Base-by-base conservation (phyloP, 2,329 filamentous ascomycete genomes). In the Septoria linicola region DNA sequence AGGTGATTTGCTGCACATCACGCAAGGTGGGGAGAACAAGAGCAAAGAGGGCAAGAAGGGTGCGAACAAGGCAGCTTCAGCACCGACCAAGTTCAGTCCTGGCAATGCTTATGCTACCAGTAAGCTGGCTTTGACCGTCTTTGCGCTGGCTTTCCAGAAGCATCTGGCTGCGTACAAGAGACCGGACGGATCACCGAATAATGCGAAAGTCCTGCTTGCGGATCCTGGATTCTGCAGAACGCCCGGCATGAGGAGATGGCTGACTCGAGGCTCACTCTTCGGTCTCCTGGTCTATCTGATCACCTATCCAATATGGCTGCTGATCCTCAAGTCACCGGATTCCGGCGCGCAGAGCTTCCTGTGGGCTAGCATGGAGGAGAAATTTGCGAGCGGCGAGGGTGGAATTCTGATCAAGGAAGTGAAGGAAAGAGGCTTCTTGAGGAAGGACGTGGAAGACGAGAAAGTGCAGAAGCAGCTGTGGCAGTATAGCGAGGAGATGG, bases 111-210 rank as follows among this genome's bases (percentile, higher is more conserved):
- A 78, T 60, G 74, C 76, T 8, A 74, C 72, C 4, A 75, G 73
- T 16, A 77, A 78, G 55, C 73, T 97, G 21, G 89, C 93, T 0
- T 76, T 96, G 39, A 95, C 92, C 78, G 83, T 87, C 13, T 97
- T 99, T 67, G 91, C 88, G 0, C 81, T 86, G 41, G 87, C 92
- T 7, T 96, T 92, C 68, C 92, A 97, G 72, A 93, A 95, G 68
- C 92, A 96, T 68, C 77, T 99, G 40, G 84, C 90, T 59, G 75
- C 85, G 2, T 95, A 95, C 70, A 81, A 88, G 64, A 80, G 93
- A 19, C 89, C 91, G 0, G 93, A 99, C 67, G 81, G 85, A 55
- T 76, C 88, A 41, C 89, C 89, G 1, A 86, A 85, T 75, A 96
- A 89, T 60, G 80, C 90, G 3, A 82, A 88, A 27, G 89, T 96